phyloP scores from a whole-genome alignment of 2,329 filamentous ascomycete genomes.

The Penicillium sp. region DNA sequence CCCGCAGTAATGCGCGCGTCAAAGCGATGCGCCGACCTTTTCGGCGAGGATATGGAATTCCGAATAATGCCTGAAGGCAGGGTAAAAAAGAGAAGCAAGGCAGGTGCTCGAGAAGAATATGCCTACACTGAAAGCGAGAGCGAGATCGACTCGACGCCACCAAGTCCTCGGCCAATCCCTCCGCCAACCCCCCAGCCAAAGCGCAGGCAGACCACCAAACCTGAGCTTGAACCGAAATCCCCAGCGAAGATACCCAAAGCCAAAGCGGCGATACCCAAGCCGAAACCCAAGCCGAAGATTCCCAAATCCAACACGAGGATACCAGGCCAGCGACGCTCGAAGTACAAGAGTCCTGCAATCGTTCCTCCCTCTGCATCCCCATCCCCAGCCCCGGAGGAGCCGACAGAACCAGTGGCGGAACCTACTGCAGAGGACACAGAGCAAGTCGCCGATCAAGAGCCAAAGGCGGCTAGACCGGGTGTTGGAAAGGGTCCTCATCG shows the following conservation, averaged over 20 bases:
- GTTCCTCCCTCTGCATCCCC: neutral
- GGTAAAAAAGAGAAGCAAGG: constrained; percentile 13
- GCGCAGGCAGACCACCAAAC: neutral
- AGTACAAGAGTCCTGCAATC: neutral
- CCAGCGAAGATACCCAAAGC: neutral
- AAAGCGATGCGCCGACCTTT: constrained; percentile 71
- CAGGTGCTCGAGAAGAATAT: constrained; percentile 17
- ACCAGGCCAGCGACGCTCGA: constrained; percentile 5
- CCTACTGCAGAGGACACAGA: neutral
- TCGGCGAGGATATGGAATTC: constrained; percentile 68
- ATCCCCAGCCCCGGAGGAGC: neutral
- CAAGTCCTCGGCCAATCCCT: neutral
- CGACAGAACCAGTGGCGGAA: neutral
- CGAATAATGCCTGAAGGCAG: constrained; percentile 51
- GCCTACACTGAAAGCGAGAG: constrained; percentile 30
- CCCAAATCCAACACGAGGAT: constrained; percentile 2
- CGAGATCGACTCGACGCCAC: constrained; percentile 9
- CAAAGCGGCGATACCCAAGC: neutral
- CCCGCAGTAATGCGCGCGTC: constrained; percentile 66
- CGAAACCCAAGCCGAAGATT: neutral
- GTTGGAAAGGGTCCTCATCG: constrained; percentile 28
- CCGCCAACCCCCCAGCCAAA: neutral
- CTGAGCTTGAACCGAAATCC: neutral
- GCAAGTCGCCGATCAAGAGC: neutral
- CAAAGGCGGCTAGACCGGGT: neutral